Conservation (phyloP, 1,284 basidiomycete species). For the Fomitopsis betulina region DNA sequence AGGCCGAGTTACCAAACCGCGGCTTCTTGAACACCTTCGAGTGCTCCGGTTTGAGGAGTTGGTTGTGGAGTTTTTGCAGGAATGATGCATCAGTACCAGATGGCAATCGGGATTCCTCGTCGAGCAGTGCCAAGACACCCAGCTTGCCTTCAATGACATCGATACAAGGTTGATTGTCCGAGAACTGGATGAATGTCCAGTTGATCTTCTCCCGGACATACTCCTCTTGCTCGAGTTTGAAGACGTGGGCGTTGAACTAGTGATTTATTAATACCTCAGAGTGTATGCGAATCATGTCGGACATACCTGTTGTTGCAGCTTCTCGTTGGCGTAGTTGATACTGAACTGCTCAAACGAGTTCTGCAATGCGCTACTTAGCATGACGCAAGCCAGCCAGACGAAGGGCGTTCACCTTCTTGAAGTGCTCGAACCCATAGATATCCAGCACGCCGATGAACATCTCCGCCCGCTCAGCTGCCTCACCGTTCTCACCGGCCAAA, state of each 20-base stretch:
- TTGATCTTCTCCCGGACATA: constrained; percentile 98
- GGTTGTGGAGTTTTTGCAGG: constrained; percentile 89
- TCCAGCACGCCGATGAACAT: constrained; percentile 99
- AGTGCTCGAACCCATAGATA: constrained; percentile 96
- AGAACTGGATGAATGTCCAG: constrained; percentile 99
- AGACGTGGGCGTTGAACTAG: constrained; percentile 97
- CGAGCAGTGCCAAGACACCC: constrained; percentile 90
- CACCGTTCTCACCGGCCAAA: constrained; percentile 85
- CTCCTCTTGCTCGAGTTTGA: constrained; percentile 99
- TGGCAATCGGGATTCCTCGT: constrained; percentile 97
- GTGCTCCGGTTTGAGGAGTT: constrained; percentile 83
- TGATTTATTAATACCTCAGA: constrained; percentile 7
- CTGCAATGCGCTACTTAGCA: constrained; percentile 30
- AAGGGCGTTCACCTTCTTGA: constrained; percentile 70
- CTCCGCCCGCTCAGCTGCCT: constrained; percentile 81
- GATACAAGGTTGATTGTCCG: constrained; percentile 98
- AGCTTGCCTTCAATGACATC: constrained; percentile 98
- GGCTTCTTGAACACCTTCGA: constrained; percentile 96
- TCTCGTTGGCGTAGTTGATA: constrained; percentile 99
- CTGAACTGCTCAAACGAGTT: constrained; percentile 99
- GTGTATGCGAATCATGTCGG: not conserved
- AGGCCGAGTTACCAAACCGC: constrained; percentile 93
- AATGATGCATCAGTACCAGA: constrained; percentile 92
- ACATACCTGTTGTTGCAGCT: constrained; percentile 87
- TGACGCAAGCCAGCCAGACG: constrained; percentile 9